These are phyloP conservation scores for Aegilops sharonensis DNA, from an alignment of 176 grass and related monocot species.

Conservation along the genomic window DNA sequence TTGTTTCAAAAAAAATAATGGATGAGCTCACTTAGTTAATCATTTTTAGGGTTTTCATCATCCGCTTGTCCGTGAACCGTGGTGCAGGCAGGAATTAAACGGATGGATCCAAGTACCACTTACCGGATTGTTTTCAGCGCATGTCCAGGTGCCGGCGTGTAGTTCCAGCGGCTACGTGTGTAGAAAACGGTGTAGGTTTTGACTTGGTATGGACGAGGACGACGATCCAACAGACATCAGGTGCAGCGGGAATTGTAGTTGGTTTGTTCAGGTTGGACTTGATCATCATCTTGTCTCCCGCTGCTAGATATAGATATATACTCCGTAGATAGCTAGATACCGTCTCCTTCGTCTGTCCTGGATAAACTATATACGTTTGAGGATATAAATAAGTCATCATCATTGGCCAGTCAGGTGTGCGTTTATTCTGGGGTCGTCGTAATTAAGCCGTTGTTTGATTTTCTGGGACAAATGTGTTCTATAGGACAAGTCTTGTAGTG, in stretches of 20 bases:
- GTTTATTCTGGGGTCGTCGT: not conserved
- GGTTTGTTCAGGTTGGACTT: constrained; percentile 22
- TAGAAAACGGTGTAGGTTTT: constrained; percentile 35
- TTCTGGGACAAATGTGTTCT: not conserved
- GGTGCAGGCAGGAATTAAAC: constrained; percentile 3
- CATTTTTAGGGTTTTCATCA: too few species aligned
- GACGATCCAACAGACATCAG: constrained; percentile 47
- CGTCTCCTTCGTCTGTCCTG: constrained; percentile 8
- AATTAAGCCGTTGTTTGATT: not conserved
- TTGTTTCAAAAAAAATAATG: too few species aligned
- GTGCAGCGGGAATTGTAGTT: constrained; percentile 37
- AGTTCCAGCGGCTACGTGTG: not conserved
- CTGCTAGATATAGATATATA: not conserved
- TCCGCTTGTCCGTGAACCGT: not conserved
- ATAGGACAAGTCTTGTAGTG: not conserved
- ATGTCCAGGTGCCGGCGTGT: constrained; percentile 29
- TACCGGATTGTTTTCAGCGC: not conserved
- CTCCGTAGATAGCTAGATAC: not conserved
- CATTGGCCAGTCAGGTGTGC: not conserved
- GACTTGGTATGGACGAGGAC: constrained; percentile 26
- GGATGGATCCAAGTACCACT: not conserved
- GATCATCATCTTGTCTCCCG: not conserved
- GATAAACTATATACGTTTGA: not conserved
- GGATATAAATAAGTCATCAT: not conserved
- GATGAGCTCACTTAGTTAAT: not conserved